Percentiles rank a stretch among this genome's conserved stretches.
Conservation (phyloP, 2,329 filamentous ascomycete genomes). For the Claviceps capensis region DNA sequence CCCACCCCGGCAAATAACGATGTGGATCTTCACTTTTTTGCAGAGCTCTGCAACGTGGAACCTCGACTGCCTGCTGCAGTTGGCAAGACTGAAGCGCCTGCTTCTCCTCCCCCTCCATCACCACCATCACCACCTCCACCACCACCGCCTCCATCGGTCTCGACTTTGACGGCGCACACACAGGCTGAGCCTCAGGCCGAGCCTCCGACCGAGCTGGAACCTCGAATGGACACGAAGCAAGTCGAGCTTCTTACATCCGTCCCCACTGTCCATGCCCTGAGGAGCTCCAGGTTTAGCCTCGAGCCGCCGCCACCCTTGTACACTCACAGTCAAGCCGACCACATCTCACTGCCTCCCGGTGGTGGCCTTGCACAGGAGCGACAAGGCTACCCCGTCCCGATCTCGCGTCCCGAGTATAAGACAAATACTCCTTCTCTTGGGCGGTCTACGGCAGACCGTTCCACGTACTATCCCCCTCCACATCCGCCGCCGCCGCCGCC, state of each 20-base stretch:
- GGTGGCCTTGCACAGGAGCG: constrained; percentile 12
- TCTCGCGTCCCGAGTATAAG: constrained; percentile 2
- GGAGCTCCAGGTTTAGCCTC: constrained; percentile 13
- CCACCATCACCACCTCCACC: too few relatives aligned
- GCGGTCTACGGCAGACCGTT: constrained; percentile 8
- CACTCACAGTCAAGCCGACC: constrained; percentile 10
- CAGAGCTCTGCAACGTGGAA: constrained; percentile 21
- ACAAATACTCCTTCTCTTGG: constrained; percentile 12
- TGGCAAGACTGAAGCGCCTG: constrained; percentile 1
- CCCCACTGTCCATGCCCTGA: constrained; percentile 10
- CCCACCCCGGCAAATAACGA: constrained; percentile 12
- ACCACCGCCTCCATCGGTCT: neutral
- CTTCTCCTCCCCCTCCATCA: too few relatives aligned
- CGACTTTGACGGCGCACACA: neutral
- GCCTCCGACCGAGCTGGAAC: neutral
- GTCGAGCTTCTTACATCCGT: constrained; percentile 12
- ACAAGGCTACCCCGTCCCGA: constrained; percentile 4
- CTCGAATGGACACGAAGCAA: constrained; percentile 11
- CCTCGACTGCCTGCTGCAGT: constrained; percentile 12
- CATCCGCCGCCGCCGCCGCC: constrained; percentile 9
- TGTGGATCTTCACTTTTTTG: constrained; percentile 19
- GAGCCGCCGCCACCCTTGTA: constrained; percentile 13
- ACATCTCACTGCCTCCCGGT: constrained; percentile 11
- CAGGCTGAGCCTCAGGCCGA: neutral
- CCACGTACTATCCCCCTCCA: constrained; percentile 15